phyloP scores from a whole-genome alignment of 2,329 filamentous ascomycete genomes.

The Keithomyces neogunnii region DNA sequence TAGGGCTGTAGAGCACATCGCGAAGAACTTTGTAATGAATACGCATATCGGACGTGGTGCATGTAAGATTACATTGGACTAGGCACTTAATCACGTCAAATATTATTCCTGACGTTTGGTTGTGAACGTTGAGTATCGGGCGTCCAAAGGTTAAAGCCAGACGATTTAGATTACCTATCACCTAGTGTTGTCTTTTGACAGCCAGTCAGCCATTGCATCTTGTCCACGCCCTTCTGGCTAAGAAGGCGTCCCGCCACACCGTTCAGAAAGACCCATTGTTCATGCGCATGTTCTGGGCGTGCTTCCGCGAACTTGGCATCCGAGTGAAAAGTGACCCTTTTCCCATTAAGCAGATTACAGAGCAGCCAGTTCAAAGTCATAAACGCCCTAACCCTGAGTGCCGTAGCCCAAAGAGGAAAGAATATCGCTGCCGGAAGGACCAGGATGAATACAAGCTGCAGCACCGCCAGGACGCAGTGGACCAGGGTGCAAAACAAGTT shows the following conservation, averaged over 20 bases:
- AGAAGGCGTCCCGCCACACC: conserved; percentile 45
- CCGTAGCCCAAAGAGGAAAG: conserved; percentile 41
- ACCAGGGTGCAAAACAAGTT: conserved; percentile 51
- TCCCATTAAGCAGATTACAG: conserved; percentile 43
- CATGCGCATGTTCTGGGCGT: conserved; percentile 44
- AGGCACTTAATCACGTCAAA: conserved; percentile 74
- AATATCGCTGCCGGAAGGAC: conserved; percentile 42
- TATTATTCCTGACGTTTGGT: conserved; percentile 63
- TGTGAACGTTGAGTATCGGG: conserved; percentile 65
- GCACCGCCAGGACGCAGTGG: conserved; percentile 48
- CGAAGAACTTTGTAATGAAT: conserved; percentile 55
- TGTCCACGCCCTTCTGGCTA: not conserved
- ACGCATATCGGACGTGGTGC: conserved; percentile 60
- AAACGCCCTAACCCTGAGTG: conserved; percentile 31
- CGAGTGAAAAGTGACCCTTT: conserved; percentile 38
- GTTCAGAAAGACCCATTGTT: conserved; percentile 76
- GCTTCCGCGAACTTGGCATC: conserved; percentile 42
- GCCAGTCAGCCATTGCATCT: not conserved
- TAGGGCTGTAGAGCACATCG: conserved; percentile 50
- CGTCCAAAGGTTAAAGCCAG: conserved; percentile 65
- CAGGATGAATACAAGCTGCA: conserved; percentile 54
- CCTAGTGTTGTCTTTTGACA: conserved; percentile 47
- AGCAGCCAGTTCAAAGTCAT: conserved; percentile 41
- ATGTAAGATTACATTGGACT: conserved; percentile 65
- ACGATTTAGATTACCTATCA: conserved; percentile 62